phyloP scores from a whole-genome alignment of 2,329 filamentous ascomycete species.

The Escovopsis sp. region DNA sequence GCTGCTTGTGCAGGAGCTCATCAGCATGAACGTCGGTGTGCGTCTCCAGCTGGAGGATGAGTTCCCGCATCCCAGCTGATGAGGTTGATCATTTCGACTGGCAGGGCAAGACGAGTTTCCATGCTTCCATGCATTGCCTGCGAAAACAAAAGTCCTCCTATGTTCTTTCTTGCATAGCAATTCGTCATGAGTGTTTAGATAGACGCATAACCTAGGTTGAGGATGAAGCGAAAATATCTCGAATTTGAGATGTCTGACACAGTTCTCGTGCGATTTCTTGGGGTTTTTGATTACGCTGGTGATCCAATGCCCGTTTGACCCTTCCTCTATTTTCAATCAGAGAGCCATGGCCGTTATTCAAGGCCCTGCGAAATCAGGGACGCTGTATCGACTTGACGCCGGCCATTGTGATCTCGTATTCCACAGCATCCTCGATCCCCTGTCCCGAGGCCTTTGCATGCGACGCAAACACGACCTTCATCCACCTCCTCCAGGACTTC shows the following conservation, averaged over 20 bases:
- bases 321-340: neutral
- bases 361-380: too few relatives aligned
- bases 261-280: too few relatives aligned
- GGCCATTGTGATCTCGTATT: conserved; percentile 61
- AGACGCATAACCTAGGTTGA: too few relatives aligned
- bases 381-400: conserved; percentile 31
- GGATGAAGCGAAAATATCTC: too few relatives aligned
- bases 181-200: too few relatives aligned
- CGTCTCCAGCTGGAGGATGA: conserved; percentile 83
- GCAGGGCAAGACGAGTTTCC: too few relatives aligned
- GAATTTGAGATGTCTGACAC: too few relatives aligned
- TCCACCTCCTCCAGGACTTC: conserved; percentile 53
- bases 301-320: neutral
- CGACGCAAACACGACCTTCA: conserved; percentile 81
- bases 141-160: too few relatives aligned
- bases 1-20: conserved; percentile 83
- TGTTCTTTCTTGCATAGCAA: too few relatives aligned
- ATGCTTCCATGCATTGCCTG: too few relatives aligned
- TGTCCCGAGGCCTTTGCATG: conserved; percentile 45
- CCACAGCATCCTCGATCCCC: conserved; percentile 36
- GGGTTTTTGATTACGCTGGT: too few relatives aligned
- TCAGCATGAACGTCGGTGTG: conserved; percentile 98
- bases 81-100: too few relatives aligned
- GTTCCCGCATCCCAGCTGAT: conserved; percentile 52
- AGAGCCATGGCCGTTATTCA: neutral